These are phyloP conservation scores for Sugiyamaella xylanicola DNA, from an alignment of 1,139 yeast species.

Conservation along the genomic window DNA sequence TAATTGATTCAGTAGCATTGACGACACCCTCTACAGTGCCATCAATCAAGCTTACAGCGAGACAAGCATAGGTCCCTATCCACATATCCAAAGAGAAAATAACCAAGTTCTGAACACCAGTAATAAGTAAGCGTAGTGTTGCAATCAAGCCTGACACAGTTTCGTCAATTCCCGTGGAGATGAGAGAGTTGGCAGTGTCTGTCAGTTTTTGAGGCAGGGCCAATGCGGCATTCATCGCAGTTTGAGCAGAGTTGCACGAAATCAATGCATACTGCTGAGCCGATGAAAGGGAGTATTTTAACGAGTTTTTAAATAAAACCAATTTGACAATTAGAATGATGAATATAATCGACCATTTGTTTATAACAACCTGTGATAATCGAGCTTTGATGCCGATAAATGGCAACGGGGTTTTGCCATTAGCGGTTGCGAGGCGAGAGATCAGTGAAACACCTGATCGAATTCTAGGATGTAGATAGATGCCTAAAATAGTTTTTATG, in stretches of 20 bases:
- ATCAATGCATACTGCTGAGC: conserved; percentile 34
- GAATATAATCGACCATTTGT: conserved; percentile 38
- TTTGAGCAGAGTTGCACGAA: conserved; percentile 53
- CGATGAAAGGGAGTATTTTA: conserved; percentile 34
- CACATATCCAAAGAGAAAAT: conserved; percentile 69
- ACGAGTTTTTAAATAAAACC: conserved; percentile 34
- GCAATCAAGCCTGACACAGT: conserved; percentile 50
- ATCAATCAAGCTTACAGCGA: conserved; percentile 69
- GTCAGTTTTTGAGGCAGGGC: conserved; percentile 62
- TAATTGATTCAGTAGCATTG: conserved; percentile 66
- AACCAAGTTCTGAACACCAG: conserved; percentile 61
- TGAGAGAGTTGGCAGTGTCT: conserved; percentile 53
- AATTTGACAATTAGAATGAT: conserved; percentile 42
- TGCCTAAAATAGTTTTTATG: neutral
- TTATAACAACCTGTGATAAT: conserved; percentile 41
- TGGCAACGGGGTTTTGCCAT: conserved; percentile 26
- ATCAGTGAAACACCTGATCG: neutral
- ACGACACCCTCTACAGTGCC: conserved; percentile 74
- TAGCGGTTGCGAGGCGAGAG: neutral
- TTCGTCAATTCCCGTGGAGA: conserved; percentile 51
- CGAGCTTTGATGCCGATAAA: conserved; percentile 42
- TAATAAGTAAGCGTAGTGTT: conserved; percentile 49
- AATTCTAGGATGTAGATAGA: neutral
- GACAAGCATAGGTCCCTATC: conserved; percentile 84
- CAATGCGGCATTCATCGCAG: conserved; percentile 47